Base-by-base conservation (phyloP, 225 moss, liverwort and hornwort species). In the Anthoceros angustus region DNA sequence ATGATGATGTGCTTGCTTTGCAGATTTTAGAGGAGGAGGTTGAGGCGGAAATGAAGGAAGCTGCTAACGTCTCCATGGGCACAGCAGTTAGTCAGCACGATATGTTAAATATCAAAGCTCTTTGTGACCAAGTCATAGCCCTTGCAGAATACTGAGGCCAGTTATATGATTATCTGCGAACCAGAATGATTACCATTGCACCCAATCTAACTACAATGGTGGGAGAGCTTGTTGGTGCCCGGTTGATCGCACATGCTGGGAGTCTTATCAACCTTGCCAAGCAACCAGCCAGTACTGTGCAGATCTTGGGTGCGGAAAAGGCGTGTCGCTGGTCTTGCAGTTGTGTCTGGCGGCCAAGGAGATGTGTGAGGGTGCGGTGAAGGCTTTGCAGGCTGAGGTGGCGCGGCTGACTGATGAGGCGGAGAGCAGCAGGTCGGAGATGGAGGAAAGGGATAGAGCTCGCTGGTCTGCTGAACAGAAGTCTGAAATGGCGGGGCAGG, bases 251-350 rank as follows among this genome's bases (percentile, higher is more conserved):
- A 4, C 89, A 87, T 45, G 92, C 89, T 0, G 89, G 92, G 60
- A 89, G 89, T 70, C 76, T 93, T 43, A 79, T 89, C 49, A 89
- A 82, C 24, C 71, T 93, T 67, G 83, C 92, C 2, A 93, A 93
- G 21, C 80, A 80, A 16, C 92, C 92, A 9, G 92, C 92, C 0
- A 89, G 92, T 66, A 93, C 86, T 6, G 85, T 93, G n/a, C 92
- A 93, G 65, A 93, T 89, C 64, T 77, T 93, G 64, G 92, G 92
- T 63, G 92, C 92, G 2, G 89, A 93, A 62, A 93, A 93, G 80
- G 80, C 74, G 63, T 40, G 0, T 45, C 42, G 41, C 18, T 46
- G 14, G 43, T 32, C 15, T 26, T 20, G n/a, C 23, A 1, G 16
- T 55, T 55, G 18, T 15, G 55, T n/a, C 5, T 55, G 18, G 14